These are phyloP conservation scores for Rosellinia necatrix DNA, from an alignment of 2,329 filamentous ascomycete species.

Conservation along the genomic window DNA sequence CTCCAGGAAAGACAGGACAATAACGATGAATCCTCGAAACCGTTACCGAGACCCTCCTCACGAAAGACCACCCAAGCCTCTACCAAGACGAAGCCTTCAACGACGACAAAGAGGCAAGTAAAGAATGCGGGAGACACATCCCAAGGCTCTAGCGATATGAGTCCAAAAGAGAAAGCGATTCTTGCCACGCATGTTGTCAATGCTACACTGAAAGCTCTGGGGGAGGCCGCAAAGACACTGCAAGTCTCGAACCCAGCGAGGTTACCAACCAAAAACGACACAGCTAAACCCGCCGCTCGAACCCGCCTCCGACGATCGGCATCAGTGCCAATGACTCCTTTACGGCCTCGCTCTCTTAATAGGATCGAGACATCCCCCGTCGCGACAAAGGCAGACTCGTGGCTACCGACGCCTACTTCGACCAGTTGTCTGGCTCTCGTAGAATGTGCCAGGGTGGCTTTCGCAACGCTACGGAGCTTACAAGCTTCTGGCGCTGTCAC, in stretches of 20 bases:
- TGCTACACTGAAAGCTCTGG: conserved; percentile 67
- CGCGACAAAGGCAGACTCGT: conserved; percentile 41
- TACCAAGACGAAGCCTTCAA: conserved; percentile 28
- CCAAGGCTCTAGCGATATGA: conserved; percentile 48
- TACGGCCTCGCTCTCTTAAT: conserved; percentile 66
- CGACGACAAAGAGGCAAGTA: conserved; percentile 13
- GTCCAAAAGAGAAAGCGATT: conserved; percentile 64
- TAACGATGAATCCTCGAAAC: conserved; percentile 38
- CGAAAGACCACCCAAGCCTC: conserved; percentile 35
- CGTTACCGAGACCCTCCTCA: conserved; percentile 39
- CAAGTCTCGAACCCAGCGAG: conserved; percentile 39
- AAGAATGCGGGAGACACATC: conserved; percentile 29
- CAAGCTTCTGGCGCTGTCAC: conserved; percentile 59
- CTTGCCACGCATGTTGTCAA: conserved; percentile 78
- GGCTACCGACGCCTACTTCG: conserved; percentile 37
- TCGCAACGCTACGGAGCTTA: conserved; percentile 64
- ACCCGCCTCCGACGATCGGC: conserved; percentile 58
- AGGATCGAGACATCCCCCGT: conserved; percentile 61
- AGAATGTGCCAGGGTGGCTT: conserved; percentile 72
- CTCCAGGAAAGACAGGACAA: conserved; percentile 41
- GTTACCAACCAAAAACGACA: conserved; percentile 44
- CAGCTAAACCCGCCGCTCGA: conserved; percentile 44
- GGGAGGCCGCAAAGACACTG: conserved; percentile 64
- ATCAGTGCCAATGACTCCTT: conserved; percentile 63
- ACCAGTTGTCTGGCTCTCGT: conserved; percentile 60